Conservation (phyloP, 257 asterid genomes). For the Nicotiana tabacum region DNA sequence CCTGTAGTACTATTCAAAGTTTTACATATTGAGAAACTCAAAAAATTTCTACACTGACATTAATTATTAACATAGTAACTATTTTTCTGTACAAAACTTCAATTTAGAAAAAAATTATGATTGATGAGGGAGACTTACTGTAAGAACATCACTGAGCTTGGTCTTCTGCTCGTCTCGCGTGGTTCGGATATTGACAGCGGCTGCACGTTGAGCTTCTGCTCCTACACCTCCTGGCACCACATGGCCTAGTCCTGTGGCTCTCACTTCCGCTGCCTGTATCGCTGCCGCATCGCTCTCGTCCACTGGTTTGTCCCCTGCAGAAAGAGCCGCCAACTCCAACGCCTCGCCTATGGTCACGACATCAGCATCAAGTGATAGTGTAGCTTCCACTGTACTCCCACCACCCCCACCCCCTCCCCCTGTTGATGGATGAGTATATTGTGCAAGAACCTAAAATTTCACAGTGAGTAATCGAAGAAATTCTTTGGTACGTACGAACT, state of each 20-base stretch:
- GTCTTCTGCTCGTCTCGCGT: conserved; percentile 20
- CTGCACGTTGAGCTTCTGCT: conserved; percentile 28
- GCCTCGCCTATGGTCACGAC: conserved; percentile 23
- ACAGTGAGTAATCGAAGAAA: not conserved
- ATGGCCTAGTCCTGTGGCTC: conserved; percentile 17
- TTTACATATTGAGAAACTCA: too few relatives aligned
- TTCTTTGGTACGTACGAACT: not conserved
- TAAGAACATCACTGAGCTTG: conserved; percentile 18
- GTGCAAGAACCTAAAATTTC: not conserved
- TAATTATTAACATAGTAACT: too few relatives aligned
- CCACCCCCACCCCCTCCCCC: not conserved
- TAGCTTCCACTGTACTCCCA: not conserved
- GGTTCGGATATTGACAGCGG: conserved; percentile 6
- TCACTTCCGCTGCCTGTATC: conserved; percentile 28
- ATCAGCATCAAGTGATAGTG: not conserved
- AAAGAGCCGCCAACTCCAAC: conserved; percentile 16
- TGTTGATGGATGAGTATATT: not conserved
- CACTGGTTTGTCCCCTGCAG: conserved; percentile 13
- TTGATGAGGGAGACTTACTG: not conserved
- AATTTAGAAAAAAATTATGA: too few relatives aligned
- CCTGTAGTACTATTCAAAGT: too few relatives aligned
- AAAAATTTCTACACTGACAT: too few relatives aligned
- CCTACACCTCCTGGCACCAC: conserved; percentile 23
- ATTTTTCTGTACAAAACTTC: too few relatives aligned
- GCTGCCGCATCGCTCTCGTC: conserved; percentile 22